Percentiles rank a stretch among this genome's conserved stretches.
phyloP scores from a whole-genome alignment of 225 moss, liverwort and hornwort genomes.

The Polytrichum commune region DNA sequence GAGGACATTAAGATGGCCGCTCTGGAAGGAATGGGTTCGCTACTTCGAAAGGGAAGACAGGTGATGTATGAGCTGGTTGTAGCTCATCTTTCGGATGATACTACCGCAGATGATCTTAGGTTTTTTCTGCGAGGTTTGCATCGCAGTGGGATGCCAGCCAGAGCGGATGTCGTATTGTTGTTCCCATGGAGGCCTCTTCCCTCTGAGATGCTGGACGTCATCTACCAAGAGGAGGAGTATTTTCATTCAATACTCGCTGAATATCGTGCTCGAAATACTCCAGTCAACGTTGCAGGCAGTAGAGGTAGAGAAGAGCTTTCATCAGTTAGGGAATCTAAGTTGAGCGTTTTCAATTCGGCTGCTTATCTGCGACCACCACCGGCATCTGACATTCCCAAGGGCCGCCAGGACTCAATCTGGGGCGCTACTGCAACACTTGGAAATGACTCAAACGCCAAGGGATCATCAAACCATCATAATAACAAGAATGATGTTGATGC shows the following conservation, averaged over 20 bases:
- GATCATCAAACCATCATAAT: neutral
- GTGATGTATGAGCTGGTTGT: conserved; percentile 64
- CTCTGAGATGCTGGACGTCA: conserved; percentile 22
- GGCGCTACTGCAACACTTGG: conserved; percentile 10
- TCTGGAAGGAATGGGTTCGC: conserved; percentile 76
- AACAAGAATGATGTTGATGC: neutral
- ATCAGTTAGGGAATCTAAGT: conserved; percentile 1
- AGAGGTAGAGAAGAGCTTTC: neutral
- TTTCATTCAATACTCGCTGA: conserved; percentile 41
- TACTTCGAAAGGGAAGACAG: conserved; percentile 58
- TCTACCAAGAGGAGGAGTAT: conserved; percentile 59
- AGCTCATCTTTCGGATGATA: conserved; percentile 60
- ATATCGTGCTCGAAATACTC: conserved; percentile 2
- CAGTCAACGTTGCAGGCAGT: conserved; percentile 17
- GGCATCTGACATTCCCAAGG: neutral
- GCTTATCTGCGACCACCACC: conserved; percentile 17
- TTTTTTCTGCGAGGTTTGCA: conserved; percentile 75
- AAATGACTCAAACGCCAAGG: no score
- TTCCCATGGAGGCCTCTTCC: conserved; percentile 56
- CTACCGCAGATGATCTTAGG: conserved; percentile 51
- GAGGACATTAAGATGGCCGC: conserved; percentile 21
- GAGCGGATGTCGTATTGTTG: conserved; percentile 66
- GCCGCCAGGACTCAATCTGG: conserved; percentile 26
- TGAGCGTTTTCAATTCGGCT: conserved; percentile 25
- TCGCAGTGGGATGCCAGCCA: conserved; percentile 71